Base-by-base conservation (phyloP, 371 early-diverging fungal species). In the Mucor irregularis region DNA sequence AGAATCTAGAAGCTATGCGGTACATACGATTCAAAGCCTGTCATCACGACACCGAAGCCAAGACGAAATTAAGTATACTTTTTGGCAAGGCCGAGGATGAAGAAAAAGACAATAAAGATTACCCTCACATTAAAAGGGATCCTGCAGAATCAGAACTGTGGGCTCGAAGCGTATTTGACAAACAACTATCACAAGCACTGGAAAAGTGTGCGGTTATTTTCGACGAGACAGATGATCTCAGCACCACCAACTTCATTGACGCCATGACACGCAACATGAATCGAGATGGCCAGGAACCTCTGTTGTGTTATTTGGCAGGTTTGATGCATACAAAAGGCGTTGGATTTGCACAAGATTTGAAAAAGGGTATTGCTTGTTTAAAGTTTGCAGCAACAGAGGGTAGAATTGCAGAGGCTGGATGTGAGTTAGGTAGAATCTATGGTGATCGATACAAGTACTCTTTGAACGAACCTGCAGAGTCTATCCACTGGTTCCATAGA, bases 141-240 rank as follows among this genome's bases (percentile, higher is more conserved):
- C 26, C 10, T 9, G 24, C 26, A 1, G 76, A 76, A 64, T 53
- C 70, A 0, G 46, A 47, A n/a, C 29, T 77, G 26, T 77, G 78
- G 78, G 64, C 78, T 8, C 62, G 64, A 6, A 73, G 78, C 39
- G 64, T 74, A 8, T 77, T 71, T 48, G 78, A 77, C 37, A 73
- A 74, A 42, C 74, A 73, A 25, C 39, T 77, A 0, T 54, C 68
- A 3, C 31, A 47, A 3, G 78, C 74, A 0, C 40, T 77, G 4
- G 22, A 49, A 8, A 31, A 42, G 3, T 68, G 69, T 29, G 43
- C 68, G 1, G 16, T 24, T 7, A 33, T 58, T 3, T 61, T 76
- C 19, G 25, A 25, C 6, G 37, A 35, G 11, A 51, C 34, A 9
- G 58, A 34, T 13, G 46, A 56, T 10, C 38, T 52, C 2, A 56